phyloP scores from a whole-genome alignment of 2,329 filamentous ascomycete genomes.

The Chrysoporthe deuterocubensis region DNA sequence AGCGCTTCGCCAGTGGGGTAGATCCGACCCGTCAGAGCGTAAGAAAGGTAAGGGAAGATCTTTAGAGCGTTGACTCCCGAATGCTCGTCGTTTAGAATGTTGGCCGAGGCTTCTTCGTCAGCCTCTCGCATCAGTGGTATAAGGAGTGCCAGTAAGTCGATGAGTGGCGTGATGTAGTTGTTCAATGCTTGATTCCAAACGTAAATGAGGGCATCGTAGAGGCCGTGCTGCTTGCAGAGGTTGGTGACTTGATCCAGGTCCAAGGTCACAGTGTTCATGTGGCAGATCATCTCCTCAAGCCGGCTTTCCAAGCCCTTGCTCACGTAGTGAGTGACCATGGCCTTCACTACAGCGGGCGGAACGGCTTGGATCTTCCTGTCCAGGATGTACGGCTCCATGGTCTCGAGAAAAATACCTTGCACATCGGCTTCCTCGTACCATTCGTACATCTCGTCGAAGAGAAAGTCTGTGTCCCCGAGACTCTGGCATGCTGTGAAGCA shows the following conservation, averaged over 20 bases:
- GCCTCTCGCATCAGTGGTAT: slow-evolving; percentile 61
- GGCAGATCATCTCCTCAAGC: slow-evolving; percentile 92
- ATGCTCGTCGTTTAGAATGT: slow-evolving; percentile 62
- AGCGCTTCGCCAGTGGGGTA: slow-evolving; percentile 85
- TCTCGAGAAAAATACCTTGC: slow-evolving; percentile 81
- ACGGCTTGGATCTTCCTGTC: slow-evolving; percentile 74
- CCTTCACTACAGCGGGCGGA: slow-evolving; percentile 84
- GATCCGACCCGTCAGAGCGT: slow-evolving; percentile 84
- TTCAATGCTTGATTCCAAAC: slow-evolving; percentile 91
- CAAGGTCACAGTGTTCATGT: slow-evolving; percentile 86
- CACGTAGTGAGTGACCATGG: slow-evolving; percentile 81
- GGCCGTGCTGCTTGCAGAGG: slow-evolving; percentile 86
- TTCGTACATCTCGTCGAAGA: slow-evolving; percentile 90
- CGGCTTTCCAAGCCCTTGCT: slow-evolving; percentile 73
- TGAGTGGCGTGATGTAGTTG: slow-evolving; percentile 89
- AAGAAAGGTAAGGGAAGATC: slow-evolving; percentile 93
- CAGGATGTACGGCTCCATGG: slow-evolving; percentile 85
- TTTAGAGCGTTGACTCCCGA: slow-evolving; percentile 78
- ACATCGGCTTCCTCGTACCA: slow-evolving; percentile 80
- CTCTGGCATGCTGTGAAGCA: slow-evolving; percentile 84
- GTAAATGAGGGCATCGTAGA: slow-evolving; percentile 95
- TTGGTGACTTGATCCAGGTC: slow-evolving; percentile 92
- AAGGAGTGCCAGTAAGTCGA: slow-evolving; percentile 77
- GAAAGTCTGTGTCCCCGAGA: slow-evolving; percentile 77
- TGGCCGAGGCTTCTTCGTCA: slow-evolving; percentile 55